phyloP scores from a whole-genome alignment of 176 grass and related monocot species.

The Elymus sibiricus region DNA sequence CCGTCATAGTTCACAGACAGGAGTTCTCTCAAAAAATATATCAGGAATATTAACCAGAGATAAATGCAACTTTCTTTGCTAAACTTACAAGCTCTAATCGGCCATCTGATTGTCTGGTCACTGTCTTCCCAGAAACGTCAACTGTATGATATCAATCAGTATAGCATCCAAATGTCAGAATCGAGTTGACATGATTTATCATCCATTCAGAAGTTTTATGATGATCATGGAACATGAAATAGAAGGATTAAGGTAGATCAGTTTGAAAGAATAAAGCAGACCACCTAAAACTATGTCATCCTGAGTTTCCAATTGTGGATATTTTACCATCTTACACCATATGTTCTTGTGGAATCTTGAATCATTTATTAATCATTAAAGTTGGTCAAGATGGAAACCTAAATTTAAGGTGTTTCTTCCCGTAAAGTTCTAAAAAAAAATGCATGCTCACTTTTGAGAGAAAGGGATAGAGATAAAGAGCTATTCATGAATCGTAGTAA shows the following conservation, averaged over 20 bases:
- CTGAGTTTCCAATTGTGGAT: not conserved
- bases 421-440: not conserved
- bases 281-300: constrained; percentile 1
- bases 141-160: constrained; percentile 54
- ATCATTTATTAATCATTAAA: constrained; percentile 1
- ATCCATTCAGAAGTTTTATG: constrained; percentile 2
- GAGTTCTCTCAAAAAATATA: constrained; percentile 47
- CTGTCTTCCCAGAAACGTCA: constrained; percentile 49
- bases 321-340: not conserved
- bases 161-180: constrained; percentile 31
- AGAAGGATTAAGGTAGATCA: not conserved
- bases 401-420: not conserved
- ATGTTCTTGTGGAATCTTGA: constrained; percentile 4
- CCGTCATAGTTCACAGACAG: constrained; percentile 39
- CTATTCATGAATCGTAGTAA: not conserved
- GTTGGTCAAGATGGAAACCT: not conserved
- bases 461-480: not conserved
- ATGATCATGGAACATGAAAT: constrained; percentile 13
- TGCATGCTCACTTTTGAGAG: not conserved
- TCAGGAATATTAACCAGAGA: constrained; percentile 44
- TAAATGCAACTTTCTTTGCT: constrained; percentile 46
- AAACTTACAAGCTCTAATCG: constrained; percentile 50
- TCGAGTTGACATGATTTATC: not conserved
- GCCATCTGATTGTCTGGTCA: constrained; percentile 50
- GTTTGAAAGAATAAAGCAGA: constrained; percentile 12